These are phyloP conservation scores for Chlorella sp. DNA, from an alignment of 139 green algal species.

Conservation along the genomic window DNA sequence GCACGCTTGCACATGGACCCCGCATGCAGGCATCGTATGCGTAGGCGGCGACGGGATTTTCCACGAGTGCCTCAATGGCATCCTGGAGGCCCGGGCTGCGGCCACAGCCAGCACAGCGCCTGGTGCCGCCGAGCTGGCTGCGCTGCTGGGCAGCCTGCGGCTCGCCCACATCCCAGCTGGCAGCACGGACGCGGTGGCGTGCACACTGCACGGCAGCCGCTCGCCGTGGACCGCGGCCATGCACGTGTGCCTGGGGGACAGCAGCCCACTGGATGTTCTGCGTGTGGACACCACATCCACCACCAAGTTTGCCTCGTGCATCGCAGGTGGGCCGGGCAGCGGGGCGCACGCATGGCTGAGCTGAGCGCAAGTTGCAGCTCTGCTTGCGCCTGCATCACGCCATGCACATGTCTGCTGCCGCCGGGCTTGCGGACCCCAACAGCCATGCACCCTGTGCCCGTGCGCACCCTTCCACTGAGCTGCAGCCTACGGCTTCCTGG, in stretches of 20 bases:
- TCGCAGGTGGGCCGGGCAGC: constrained; percentile 17
- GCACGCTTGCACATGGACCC: too few relatives aligned
- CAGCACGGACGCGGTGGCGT: constrained; percentile 87
- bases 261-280: constrained; percentile 75
- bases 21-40: constrained; percentile 33
- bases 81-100: constrained; percentile 59
- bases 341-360: too few relatives aligned
- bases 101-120: neutral
- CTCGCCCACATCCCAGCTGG: constrained; percentile 86
- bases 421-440: neutral
- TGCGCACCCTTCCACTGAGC: neutral
- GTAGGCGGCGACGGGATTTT: constrained; percentile 90
- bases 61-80: constrained; percentile 85
- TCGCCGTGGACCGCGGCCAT: constrained; percentile 74
- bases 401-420: neutral
- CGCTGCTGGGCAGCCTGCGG: constrained; percentile 46
- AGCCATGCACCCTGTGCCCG: neutral
- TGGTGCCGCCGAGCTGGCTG: neutral
- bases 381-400: too few relatives aligned
- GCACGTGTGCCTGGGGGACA: constrained; percentile 87
- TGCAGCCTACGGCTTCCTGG: constrained; percentile 78
- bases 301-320: constrained; percentile 46
- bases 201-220: constrained; percentile 80
- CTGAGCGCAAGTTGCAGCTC: too few relatives aligned
- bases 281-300: constrained; percentile 49